Conservation (phyloP, 495 filamentous ascomycete species). For the Acidomyces sp. region DNA sequence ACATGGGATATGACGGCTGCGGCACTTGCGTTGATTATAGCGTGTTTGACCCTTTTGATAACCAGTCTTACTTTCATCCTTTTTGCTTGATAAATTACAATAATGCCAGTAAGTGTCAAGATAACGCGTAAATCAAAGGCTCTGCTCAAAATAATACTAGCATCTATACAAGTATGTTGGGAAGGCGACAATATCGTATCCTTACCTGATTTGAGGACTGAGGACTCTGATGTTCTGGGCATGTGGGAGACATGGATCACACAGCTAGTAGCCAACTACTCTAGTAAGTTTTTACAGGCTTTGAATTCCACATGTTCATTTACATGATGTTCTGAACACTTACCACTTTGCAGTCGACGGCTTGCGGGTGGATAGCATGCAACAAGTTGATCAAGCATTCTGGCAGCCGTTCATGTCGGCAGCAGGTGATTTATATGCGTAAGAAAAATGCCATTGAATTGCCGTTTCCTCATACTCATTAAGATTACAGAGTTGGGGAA, state of each 20-base stretch:
- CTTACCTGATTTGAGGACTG: constrained; percentile 59
- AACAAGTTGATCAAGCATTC: constrained; percentile 59
- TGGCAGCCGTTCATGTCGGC: constrained; percentile 53
- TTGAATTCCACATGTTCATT: too few species aligned
- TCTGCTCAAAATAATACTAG: too few species aligned
- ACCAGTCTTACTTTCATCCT: constrained; percentile 49
- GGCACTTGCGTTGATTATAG: constrained; percentile 45
- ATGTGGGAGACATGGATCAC: constrained; percentile 55
- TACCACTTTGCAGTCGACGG: constrained; percentile 40
- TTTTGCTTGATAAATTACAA: constrained; percentile 56
- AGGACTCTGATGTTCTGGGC: constrained; percentile 39
- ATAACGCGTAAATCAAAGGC: too few species aligned
- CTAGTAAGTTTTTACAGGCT: constrained; percentile 28
- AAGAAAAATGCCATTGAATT: too few species aligned
- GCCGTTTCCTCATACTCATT: too few species aligned
- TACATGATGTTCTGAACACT: neutral
- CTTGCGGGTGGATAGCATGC: constrained; percentile 62
- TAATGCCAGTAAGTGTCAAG: constrained; percentile 37
- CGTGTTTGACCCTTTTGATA: constrained; percentile 52
- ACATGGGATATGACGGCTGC: constrained; percentile 34
- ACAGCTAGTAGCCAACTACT: constrained; percentile 51
- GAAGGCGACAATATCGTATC: constrained; percentile 47
- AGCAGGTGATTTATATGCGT: too few species aligned
- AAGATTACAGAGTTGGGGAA: constrained; percentile 52
- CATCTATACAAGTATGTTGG: constrained; percentile 45